Base-by-base conservation (phyloP, 768 basidiomycete genomes). In the Mycena vitilis region DNA sequence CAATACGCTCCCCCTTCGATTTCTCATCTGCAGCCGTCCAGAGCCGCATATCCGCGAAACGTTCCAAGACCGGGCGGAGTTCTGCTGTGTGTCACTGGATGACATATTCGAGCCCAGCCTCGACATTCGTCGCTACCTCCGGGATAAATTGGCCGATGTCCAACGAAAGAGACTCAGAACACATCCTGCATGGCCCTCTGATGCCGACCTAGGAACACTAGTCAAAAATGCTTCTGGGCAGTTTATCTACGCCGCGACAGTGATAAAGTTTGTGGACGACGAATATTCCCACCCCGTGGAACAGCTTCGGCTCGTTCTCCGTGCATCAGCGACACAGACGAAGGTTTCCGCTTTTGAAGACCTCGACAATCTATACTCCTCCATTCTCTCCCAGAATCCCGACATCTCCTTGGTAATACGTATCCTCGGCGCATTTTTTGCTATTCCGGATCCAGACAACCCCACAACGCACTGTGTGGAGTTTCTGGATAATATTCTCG, bases 231-330 rank as follows among this genome's bases (percentile, higher is more conserved):
- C 52, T 34, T 53, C 52, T 7, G 34, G 52, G 7, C 52, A 53
- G 23, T 53, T 78, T 54, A 75, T 77, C 16, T 76, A 76, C 49
- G 71, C 77, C 2, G 42, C 77, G n/a, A 76, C 78, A 1, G 75
- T 78, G 11, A 60, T 75, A 49, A 74, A 74, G 51, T 78, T 74
- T 49, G 71, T 78, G 9, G 75, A 70, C 18, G 65, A 68, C 25
- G 54, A 67, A 30, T 53, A 62, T 36, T 63, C 23, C 15, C 20
- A 58, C 44, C 68, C 68, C 2, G 63, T n/a, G 25, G 49, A 65
- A 10, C 52, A 60, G 13, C 65, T 64, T 22, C 12, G 22, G 18
- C 30, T 53, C 2, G 34, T 53, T 6, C 52, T 53, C 34, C 1
- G 52, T 53, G 5, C 36, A 6, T 53, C 52, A 2, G 16, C 52